Evolutionary conservation across 441 rosid genomes (phyloP).

Genomic region (Rhodomyrtus psidioides): DNA sequence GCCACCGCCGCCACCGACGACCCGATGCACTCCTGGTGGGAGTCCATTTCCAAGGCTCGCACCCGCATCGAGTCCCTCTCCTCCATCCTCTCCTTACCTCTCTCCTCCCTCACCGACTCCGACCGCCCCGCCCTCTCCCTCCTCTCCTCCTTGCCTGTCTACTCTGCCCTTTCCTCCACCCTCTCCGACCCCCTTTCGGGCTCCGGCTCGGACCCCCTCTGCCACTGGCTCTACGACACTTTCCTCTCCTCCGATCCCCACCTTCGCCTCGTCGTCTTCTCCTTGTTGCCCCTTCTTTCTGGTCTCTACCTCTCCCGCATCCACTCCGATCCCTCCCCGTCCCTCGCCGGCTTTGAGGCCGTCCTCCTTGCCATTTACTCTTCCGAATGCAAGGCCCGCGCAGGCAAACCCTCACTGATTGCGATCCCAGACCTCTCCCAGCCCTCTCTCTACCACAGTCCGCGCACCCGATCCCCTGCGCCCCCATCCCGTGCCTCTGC

Average conservation of each 20-base stretch:
- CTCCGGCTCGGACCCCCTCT: slow-evolving; percentile 76
- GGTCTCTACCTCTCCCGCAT: slow-evolving; percentile 65
- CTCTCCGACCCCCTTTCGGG: slow-evolving; percentile 53
- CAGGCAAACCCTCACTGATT: slow-evolving; percentile 58
- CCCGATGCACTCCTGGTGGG: slow-evolving; percentile 98
- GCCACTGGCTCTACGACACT: slow-evolving; percentile 95
- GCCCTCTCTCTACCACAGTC: slow-evolving; percentile 82
- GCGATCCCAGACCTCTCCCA: slow-evolving; percentile 83
- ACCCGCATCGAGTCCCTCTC: slow-evolving; percentile 68
- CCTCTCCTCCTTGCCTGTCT: slow-evolving; percentile 58
- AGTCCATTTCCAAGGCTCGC: slow-evolving; percentile 80
- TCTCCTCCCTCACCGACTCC: slow-evolving; percentile 77
- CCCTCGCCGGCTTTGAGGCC: slow-evolving; percentile 87
- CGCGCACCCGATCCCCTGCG: slow-evolving; percentile 26
- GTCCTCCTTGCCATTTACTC: slow-evolving; percentile 83
- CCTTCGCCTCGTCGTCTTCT: slow-evolving; percentile 77
- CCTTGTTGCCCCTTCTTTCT: slow-evolving; percentile 63
- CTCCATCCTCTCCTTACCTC: slow-evolving; percentile 39
- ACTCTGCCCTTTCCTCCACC: slow-evolving; percentile 39
- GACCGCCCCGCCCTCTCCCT: slow-evolving; percentile 80
- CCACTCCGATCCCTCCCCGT: slow-evolving; percentile 48
- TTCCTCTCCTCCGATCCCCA: slow-evolving; percentile 65
- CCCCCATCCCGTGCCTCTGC: slow-evolving; percentile 27
- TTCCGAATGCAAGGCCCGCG: slow-evolving; percentile 61
- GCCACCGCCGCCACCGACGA: slow-evolving; percentile 26